A percentile compares a stretch with the other conserved stretches of the same genome.
These are phyloP conservation scores for Russula vinacea DNA, from an alignment of 768 basidiomycete genomes.

Conservation along the genomic window DNA sequence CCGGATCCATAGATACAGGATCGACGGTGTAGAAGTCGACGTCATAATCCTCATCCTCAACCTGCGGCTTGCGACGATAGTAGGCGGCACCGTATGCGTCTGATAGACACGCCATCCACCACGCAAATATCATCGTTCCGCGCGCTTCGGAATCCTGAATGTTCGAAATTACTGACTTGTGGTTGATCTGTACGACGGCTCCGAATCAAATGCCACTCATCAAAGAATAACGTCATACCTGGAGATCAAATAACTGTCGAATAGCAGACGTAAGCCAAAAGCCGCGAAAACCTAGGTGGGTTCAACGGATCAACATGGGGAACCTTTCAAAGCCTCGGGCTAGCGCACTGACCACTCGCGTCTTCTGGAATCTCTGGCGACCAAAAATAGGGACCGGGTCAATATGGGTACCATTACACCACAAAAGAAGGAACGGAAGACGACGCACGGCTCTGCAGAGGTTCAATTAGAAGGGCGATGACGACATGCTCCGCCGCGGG, in stretches of 20 bases:
- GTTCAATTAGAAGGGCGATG: slow-evolving; percentile 76
- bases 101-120: slow-evolving; percentile 88
- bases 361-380: slow-evolving; percentile 66
- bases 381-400: slow-evolving; percentile 5
- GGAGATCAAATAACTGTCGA: slow-evolving; percentile 73
- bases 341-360: slow-evolving; percentile 53
- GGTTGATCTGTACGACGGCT: slow-evolving; percentile 61
- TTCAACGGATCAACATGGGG: slow-evolving; percentile 22
- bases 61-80: slow-evolving; percentile 76
- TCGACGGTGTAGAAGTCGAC: slow-evolving; percentile 84
- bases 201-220: background rate
- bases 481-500: slow-evolving; percentile 79
- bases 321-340: slow-evolving; percentile 15
- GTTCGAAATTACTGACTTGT: slow-evolving; percentile 70
- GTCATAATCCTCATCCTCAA: slow-evolving; percentile 83
- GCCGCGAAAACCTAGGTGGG: slow-evolving; percentile 65
- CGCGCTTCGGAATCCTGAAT: slow-evolving; percentile 73
- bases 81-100: slow-evolving; percentile 84
- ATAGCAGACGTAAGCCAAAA: slow-evolving; percentile 82
- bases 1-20: slow-evolving; percentile 49
- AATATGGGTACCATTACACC: slow-evolving; percentile 1
- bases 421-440: slow-evolving; percentile 12
- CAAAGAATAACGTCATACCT: slow-evolving; percentile 40
- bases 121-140: slow-evolving; percentile 85
- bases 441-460: slow-evolving; percentile 81